Conservation (phyloP, 345 rosid species). For the Rhizophora mangle region DNA sequence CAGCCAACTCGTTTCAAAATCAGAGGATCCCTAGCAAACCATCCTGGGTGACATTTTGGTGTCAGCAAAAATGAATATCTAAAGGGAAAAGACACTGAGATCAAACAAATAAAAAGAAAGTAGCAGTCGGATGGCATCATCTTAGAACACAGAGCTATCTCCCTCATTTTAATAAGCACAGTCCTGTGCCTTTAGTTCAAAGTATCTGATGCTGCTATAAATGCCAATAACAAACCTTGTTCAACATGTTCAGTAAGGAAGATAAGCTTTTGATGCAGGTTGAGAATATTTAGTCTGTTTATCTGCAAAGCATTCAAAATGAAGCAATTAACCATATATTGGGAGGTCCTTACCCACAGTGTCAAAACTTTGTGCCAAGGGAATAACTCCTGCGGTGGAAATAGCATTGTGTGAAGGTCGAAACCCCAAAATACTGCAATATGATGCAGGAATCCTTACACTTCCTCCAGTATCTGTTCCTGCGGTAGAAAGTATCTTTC, state of each 20-base stretch:
- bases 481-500: constrained; percentile 20
- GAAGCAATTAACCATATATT: background rate
- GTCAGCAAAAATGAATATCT: constrained; percentile 4
- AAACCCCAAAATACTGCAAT: constrained; percentile 74
- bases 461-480: constrained; percentile 97
- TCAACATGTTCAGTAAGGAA: too few relatives aligned
- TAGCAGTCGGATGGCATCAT: background rate
- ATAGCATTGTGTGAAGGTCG: constrained; percentile 67
- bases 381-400: constrained; percentile 61
- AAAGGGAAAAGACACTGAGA: background rate
- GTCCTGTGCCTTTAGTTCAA: too few relatives aligned
- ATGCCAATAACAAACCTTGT: too few relatives aligned
- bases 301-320: background rate
- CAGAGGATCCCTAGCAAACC: constrained; percentile 81
- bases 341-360: constrained; percentile 66
- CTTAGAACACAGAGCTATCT: background rate
- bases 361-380: constrained; percentile 89
- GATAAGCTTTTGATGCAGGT: background rate
- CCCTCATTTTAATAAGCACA: too few relatives aligned
- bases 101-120: too few relatives aligned
- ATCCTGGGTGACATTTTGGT: constrained; percentile 45
- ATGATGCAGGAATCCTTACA: constrained; percentile 79
- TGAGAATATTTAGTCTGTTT: background rate
- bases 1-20: constrained; percentile 62
- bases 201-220: too few relatives aligned